A percentile compares a stretch with the other conserved stretches of the same genome.
Conservation (phyloP, 805 yeast species). For the Zygosaccharomyces pseudorouxii region DNA sequence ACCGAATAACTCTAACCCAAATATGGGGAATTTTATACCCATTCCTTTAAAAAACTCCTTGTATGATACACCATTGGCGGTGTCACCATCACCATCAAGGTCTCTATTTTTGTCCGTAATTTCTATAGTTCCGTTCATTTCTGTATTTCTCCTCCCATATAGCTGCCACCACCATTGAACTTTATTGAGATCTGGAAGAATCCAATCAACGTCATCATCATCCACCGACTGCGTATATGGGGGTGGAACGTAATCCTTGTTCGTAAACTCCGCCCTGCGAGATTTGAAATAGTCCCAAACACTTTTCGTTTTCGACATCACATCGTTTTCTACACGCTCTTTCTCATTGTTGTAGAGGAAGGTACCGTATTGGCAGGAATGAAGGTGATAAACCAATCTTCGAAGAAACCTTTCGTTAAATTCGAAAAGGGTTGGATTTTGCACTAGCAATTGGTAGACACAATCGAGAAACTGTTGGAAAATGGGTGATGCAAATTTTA, state of each 20-base stretch:
- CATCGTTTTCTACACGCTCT: slow-evolving; percentile 47
- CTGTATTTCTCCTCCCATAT: slow-evolving; percentile 70
- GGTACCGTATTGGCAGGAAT: slow-evolving; percentile 93
- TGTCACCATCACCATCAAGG: not conserved
- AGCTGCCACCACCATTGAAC: slow-evolving; percentile 87
- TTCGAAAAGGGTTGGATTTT: slow-evolving; percentile 71
- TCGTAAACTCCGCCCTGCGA: slow-evolving; percentile 63
- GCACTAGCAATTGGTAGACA: slow-evolving; percentile 70
- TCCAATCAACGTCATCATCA: slow-evolving; percentile 34
- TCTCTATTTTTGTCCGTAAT: not conserved
- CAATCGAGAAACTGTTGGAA: slow-evolving; percentile 93
- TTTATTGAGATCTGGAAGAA: slow-evolving; percentile 47
- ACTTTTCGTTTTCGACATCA: slow-evolving; percentile 54
- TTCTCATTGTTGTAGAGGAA: slow-evolving; percentile 72
- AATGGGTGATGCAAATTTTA: slow-evolving; percentile 76
- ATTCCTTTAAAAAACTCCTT: slow-evolving; percentile 9
- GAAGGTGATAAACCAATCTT: slow-evolving; percentile 77
- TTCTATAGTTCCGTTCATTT: slow-evolving; percentile 42
- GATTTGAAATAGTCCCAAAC: slow-evolving; percentile 94
- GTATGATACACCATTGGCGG: not conserved
- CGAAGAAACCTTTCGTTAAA: slow-evolving; percentile 85
- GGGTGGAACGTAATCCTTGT: slow-evolving; percentile 39
- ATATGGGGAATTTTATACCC: slow-evolving; percentile 19
- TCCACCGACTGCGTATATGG: slow-evolving; percentile 28
- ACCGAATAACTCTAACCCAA: slow-evolving; percentile 26